Evolutionary conservation across 2,329 filamentous ascomycete species (phyloP).

Genomic region (Malbranchea zuffiana): DNA sequence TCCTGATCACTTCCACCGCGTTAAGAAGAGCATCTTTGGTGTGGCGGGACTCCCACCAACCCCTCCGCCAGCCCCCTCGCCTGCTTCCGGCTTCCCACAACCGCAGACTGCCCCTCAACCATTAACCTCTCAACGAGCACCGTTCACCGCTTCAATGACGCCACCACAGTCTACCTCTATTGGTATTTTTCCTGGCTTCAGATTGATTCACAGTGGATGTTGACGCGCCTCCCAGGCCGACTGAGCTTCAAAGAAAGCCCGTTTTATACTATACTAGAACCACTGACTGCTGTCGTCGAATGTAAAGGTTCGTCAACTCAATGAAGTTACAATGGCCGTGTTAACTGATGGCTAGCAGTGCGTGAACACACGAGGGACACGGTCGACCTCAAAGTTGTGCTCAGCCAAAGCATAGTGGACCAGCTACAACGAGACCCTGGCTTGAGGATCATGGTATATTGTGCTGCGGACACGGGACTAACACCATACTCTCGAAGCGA

Average conservation of each 20-base stretch:
- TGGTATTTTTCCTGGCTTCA: constrained; percentile 13
- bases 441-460: constrained; percentile 71
- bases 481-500: constrained; percentile 52
- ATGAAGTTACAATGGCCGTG: background rate
- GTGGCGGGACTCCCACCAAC: constrained; percentile 13
- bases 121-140: constrained; percentile 17
- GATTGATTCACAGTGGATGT: constrained; percentile 24
- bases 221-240: constrained; percentile 29
- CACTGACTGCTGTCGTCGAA: constrained; percentile 53
- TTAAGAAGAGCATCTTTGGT: constrained; percentile 26
- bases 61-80: constrained; percentile 17
- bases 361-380: constrained; percentile 51
- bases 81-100: constrained; percentile 19
- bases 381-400: constrained; percentile 47
- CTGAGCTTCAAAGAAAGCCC: constrained; percentile 64
- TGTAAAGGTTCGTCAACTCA: constrained; percentile 55
- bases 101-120: constrained; percentile 18
- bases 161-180: constrained; percentile 21
- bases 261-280: constrained; percentile 63
- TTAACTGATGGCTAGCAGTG: constrained; percentile 31
- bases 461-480: constrained; percentile 51
- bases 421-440: constrained; percentile 51
- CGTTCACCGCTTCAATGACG: constrained; percentile 23
- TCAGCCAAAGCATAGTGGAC: constrained; percentile 44
- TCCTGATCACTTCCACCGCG: constrained; percentile 23